These are phyloP conservation scores for Vachellia collinsii DNA, from an alignment of 306 rosid genomes.

Conservation along the genomic window DNA sequence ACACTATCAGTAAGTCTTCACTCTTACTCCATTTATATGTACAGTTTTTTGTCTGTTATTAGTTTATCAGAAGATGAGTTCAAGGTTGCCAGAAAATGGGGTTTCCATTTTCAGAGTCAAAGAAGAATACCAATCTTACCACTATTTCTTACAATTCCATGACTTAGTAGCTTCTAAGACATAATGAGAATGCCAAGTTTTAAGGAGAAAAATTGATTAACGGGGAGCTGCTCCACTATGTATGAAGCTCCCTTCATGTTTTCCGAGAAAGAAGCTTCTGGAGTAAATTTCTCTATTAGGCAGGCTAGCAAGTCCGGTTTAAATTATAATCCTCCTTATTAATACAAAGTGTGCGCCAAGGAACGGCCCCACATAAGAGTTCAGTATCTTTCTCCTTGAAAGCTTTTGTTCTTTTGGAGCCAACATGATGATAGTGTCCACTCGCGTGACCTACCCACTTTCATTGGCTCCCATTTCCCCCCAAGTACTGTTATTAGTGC, in stretches of 20 bases:
- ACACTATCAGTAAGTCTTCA: slow-evolving; percentile 67
- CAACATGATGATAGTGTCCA: slow-evolving; percentile 34
- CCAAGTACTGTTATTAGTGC: slow-evolving; percentile 26
- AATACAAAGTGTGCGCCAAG: not conserved
- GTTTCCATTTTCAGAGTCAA: not conserved
- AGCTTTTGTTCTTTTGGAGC: slow-evolving; percentile 5
- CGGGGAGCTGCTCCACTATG: not conserved
- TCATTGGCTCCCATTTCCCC: slow-evolving; percentile 5
- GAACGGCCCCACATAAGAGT: slow-evolving; percentile 13
- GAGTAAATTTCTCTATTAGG: not conserved
- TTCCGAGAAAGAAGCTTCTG: not conserved
- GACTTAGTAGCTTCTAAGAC: not conserved
- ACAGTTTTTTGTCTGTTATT: slow-evolving; percentile 1
- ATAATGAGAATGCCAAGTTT: not conserved
- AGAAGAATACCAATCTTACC: not conserved
- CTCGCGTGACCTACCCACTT: slow-evolving; percentile 50
- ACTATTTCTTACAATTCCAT: not conserved
- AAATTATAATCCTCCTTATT: slow-evolving; percentile 7
- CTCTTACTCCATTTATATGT: slow-evolving; percentile 2
- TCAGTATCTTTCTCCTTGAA: not conserved
- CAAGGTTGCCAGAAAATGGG: slow-evolving; percentile 8
- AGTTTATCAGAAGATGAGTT: not conserved
- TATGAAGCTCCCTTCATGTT: not conserved
- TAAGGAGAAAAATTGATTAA: not conserved
- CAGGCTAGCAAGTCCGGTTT: slow-evolving; percentile 17